Evolutionary conservation across 2,329 filamentous ascomycete genomes (phyloP).

Genomic region (Aspergillus sp.): DNA sequence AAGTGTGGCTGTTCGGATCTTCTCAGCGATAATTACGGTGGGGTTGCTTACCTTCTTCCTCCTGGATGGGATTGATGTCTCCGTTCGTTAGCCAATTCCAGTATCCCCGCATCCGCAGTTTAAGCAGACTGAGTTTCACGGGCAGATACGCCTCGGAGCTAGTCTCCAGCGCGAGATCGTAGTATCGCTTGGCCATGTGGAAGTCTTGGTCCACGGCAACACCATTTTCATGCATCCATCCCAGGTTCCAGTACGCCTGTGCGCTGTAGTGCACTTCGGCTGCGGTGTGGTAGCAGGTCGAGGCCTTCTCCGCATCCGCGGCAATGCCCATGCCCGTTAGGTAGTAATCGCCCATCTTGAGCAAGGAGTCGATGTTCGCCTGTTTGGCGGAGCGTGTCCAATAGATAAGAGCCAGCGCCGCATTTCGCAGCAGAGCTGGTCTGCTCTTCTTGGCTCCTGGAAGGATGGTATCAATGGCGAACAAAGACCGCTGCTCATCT

Average conservation of each 20-base stretch:
- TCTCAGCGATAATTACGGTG: neutral
- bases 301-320: conserved; percentile 77
- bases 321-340: conserved; percentile 75
- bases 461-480: conserved; percentile 59
- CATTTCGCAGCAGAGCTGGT: conserved; percentile 55
- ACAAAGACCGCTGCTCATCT: conserved; percentile 67
- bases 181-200: conserved; percentile 93
- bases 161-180: conserved; percentile 86
- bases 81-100: conserved; percentile 94
- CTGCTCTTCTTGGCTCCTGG: conserved; percentile 47
- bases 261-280: conserved; percentile 90
- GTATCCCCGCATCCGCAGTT: conserved; percentile 79
- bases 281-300: conserved; percentile 87
- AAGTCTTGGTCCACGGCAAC: conserved; percentile 92
- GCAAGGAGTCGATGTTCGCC: conserved; percentile 85
- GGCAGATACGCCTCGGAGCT: conserved; percentile 93
- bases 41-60: conserved; percentile 74
- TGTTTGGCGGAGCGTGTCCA: conserved; percentile 96
- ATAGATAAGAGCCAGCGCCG: conserved; percentile 76
- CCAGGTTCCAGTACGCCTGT: conserved; percentile 94
- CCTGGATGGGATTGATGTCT: conserved; percentile 86
- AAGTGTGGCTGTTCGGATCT: neutral
- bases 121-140: conserved; percentile 83
- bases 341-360: conserved; percentile 99
- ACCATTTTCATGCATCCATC: conserved; percentile 99